These are phyloP conservation scores for Trametes meyenii DNA, from an alignment of 768 basidiomycete genomes.

Conservation along the genomic window DNA sequence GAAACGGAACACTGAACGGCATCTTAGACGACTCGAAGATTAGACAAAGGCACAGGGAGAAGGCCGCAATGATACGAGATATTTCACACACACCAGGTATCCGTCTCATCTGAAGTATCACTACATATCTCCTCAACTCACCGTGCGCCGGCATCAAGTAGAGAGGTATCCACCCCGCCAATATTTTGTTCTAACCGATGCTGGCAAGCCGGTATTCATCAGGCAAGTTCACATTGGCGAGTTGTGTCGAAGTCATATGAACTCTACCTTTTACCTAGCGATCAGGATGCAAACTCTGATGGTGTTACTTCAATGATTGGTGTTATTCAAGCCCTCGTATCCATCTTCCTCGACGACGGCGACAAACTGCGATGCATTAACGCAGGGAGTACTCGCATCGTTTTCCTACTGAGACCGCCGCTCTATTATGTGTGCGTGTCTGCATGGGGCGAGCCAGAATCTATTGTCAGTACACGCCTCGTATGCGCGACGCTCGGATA, in stretches of 20 bases:
- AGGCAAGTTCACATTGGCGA: constrained; percentile 53
- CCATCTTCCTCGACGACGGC: constrained; percentile 90
- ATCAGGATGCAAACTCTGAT: constrained; percentile 60
- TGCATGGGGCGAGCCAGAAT: constrained; percentile 95
- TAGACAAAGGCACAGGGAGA: constrained; percentile 14
- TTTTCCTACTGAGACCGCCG: constrained; percentile 84
- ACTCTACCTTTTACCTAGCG: constrained; percentile 40
- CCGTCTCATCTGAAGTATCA: not conserved
- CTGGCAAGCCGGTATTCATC: constrained; percentile 96
- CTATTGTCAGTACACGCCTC: constrained; percentile 58
- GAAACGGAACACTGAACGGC: not conserved
- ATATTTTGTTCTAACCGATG: constrained; percentile 92
- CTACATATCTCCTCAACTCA: not conserved
- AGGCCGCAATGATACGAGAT: constrained; percentile 39
- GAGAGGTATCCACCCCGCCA: constrained; percentile 39
- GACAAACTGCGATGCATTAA: constrained; percentile 88
- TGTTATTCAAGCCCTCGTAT: constrained; percentile 93
- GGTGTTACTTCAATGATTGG: constrained; percentile 81
- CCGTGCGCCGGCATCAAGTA: not conserved
- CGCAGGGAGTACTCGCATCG: constrained; percentile 79
- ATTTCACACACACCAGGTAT: constrained; percentile 43
- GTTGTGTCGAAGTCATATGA: not conserved
- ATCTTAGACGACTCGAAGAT: constrained; percentile 5
- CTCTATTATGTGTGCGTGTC: constrained; percentile 92
- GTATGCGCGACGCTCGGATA: not conserved